phyloP scores from a whole-genome alignment of 2,329 filamentous ascomycete species.

The Fusarium buxicola region DNA sequence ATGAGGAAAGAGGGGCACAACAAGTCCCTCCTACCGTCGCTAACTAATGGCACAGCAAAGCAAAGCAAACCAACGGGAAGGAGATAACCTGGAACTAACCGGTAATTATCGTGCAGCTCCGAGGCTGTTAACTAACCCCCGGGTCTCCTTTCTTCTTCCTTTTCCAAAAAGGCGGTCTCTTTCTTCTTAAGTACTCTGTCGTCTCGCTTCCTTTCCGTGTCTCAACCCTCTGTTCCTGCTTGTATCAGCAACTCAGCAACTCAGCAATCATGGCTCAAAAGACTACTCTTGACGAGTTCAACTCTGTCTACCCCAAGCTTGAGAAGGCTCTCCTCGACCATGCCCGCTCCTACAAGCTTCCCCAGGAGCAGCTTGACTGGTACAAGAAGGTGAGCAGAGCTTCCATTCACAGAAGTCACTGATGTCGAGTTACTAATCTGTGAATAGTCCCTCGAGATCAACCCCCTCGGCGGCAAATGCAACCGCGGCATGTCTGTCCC shows the following conservation, averaged over 20 bases:
- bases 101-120: slow-evolving; percentile 43
- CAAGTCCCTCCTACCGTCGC: slow-evolving; percentile 5
- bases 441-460: slow-evolving; percentile 80
- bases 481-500: slow-evolving; percentile 99
- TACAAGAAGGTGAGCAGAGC: slow-evolving; percentile 75
- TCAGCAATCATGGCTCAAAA: slow-evolving; percentile 70
- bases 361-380: slow-evolving; percentile 84
- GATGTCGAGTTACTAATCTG: neutral
- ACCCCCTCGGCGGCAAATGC: slow-evolving; percentile 94
- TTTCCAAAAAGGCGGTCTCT: slow-evolving; percentile 28
- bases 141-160: slow-evolving; percentile 10
- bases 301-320: slow-evolving; percentile 88
- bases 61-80: too few relatives aligned
- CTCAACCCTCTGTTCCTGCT: neutral
- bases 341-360: slow-evolving; percentile 84
- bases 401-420: neutral
- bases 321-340: slow-evolving; percentile 84
- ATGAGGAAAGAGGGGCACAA: slow-evolving; percentile 45
- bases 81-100: too few relatives aligned
- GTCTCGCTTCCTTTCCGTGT: neutral
- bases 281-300: slow-evolving; percentile 86
- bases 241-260: neutral
- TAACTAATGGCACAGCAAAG: slow-evolving; percentile 1
- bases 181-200: neutral
- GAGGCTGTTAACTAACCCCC: slow-evolving; percentile 19